phyloP scores from a whole-genome alignment of 1,284 basidiomycete species.

The Bondarzewia mesenterica region DNA sequence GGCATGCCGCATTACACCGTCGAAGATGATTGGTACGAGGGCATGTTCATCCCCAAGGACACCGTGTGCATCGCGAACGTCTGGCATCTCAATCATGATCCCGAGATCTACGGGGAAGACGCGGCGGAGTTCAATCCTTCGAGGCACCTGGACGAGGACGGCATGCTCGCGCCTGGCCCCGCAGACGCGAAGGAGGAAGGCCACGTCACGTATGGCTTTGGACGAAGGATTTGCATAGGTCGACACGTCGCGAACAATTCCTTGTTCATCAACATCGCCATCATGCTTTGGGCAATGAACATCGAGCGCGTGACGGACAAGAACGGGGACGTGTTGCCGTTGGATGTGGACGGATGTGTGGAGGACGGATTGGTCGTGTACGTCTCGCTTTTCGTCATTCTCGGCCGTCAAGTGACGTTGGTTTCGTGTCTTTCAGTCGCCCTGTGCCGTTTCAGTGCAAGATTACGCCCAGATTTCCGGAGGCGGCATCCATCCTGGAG shows the following conservation, averaged over 20 bases:
- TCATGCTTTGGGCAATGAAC: conserved; percentile 24
- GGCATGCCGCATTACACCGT: conserved; percentile 14
- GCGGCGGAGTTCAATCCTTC: conserved; percentile 15
- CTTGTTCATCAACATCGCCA: conserved; percentile 23
- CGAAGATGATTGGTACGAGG: conserved; percentile 18
- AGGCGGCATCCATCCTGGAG: conserved; percentile 8
- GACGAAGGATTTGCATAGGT: conserved; percentile 17
- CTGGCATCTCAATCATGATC: conserved; percentile 13
- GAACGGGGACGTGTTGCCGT: conserved; percentile 3
- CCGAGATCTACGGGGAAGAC: conserved; percentile 15
- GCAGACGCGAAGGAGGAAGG: conserved; percentile 18
- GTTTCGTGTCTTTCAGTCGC: conserved; percentile 4
- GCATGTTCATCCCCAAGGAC: conserved; percentile 19
- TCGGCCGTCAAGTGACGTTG: conserved; percentile 1
- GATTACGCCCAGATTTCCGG: conserved; percentile 10
- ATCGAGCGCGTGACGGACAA: conserved; percentile 14
- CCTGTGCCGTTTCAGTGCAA: conserved; percentile 10
- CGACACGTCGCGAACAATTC: conserved; percentile 25
- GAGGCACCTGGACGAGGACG: conserved; percentile 16
- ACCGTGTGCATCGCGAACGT: conserved; percentile 17
- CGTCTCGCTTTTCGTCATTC: conserved; percentile 5
- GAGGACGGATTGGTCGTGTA: conserved; percentile 11
- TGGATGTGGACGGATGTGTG: conserved; percentile 8
- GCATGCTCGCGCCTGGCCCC: conserved; percentile 12
- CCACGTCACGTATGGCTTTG: conserved; percentile 20